Conservation (phyloP, 805 yeast genomes). For the Saccharomycopsis oosterbeekiorum region DNA sequence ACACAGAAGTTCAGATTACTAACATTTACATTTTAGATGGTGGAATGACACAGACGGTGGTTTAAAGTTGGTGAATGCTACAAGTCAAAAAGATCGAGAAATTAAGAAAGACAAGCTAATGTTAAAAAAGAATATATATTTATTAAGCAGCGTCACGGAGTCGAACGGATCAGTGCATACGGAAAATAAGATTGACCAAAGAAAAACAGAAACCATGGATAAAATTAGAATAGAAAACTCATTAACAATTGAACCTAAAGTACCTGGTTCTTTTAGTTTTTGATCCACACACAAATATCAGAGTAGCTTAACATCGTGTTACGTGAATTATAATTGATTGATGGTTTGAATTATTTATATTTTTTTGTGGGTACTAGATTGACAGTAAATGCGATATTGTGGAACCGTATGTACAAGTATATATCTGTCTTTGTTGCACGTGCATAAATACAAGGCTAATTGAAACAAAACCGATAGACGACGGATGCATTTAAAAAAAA, state of each 20-base stretch:
- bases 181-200: not conserved
- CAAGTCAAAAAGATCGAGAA: not conserved
- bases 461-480: no score
- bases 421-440: no score
- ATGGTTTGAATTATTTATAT: no score
- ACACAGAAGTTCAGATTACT: not conserved
- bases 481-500: no score
- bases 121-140: not conserved
- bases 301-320: not conserved
- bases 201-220: not conserved
- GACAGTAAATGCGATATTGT: no score
- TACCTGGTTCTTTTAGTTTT: constrained; percentile 10
- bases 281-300: not conserved
- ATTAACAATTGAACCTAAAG: constrained; percentile 3
- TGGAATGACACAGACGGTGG: constrained; percentile 22
- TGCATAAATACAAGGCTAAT: no score
- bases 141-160: not conserved
- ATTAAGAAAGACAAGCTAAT: not conserved
- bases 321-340: no score
- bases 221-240: not conserved
- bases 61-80: constrained; percentile 1
- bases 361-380: no score
- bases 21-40: constrained; percentile 17
- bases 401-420: no score
- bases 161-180: not conserved